These are phyloP conservation scores for Beauveria sp. DNA, from an alignment of 2,329 filamentous ascomycete genomes.

Conservation along the genomic window DNA sequence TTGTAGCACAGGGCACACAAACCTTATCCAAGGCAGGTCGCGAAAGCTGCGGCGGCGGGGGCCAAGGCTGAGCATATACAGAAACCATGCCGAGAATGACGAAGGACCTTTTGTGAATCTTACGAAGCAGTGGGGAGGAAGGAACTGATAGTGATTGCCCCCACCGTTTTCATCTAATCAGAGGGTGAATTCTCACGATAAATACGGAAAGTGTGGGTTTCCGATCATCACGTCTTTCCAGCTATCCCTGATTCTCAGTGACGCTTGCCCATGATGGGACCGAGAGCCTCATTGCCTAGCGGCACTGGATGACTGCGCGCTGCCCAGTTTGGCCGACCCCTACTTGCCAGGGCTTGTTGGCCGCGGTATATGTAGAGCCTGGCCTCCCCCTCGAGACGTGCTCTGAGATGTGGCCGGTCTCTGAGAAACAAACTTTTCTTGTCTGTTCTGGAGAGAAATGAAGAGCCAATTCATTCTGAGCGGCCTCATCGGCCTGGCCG, in stretches of 20 bases:
- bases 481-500: constrained; percentile 1
- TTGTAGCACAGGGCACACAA: not conserved
- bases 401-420: not conserved
- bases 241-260: not conserved
- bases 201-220: not conserved
- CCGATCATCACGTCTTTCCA: not conserved
- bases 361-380: not conserved
- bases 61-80: not conserved
- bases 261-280: not conserved
- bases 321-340: not conserved
- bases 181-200: not conserved
- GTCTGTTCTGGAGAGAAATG: not conserved
- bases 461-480: constrained; percentile 1
- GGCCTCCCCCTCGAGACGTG: not conserved
- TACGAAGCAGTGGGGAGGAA: not conserved
- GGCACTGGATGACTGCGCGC: no score
- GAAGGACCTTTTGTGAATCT: not conserved
- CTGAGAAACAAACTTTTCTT: not conserved
- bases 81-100: not conserved
- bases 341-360: not conserved
- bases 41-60: not conserved
- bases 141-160: not conserved
- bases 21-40: not conserved
- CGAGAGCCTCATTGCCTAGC: not conserved
- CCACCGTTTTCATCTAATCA: not conserved